A percentile compares a stretch with the other conserved stretches of the same genome.
These are phyloP conservation scores for Debaryomyces singareniensis DNA, from an alignment of 1,139 yeast genomes.

Conservation along the genomic window DNA sequence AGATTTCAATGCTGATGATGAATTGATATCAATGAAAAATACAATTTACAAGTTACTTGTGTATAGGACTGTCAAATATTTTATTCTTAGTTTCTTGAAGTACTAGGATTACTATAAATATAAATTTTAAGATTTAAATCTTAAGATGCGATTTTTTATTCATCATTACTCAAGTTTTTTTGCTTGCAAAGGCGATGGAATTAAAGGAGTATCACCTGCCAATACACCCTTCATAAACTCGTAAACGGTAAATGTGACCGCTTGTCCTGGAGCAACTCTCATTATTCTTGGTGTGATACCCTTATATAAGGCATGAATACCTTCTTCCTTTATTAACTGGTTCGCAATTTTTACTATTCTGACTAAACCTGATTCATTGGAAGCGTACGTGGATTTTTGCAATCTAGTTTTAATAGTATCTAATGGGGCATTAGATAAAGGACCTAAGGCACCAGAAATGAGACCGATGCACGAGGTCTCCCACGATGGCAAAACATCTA, in stretches of 20 bases:
- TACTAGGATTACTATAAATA: background rate
- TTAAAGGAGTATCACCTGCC: constrained; percentile 26
- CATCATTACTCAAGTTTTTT: constrained; percentile 1
- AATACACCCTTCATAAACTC: constrained; percentile 76
- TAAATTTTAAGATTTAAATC: background rate
- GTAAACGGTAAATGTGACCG: constrained; percentile 95
- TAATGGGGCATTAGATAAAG: constrained; percentile 94
- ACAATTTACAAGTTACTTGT: no score
- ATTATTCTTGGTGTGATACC: constrained; percentile 98
- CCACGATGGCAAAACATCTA: constrained; percentile 77
- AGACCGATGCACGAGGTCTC: constrained; percentile 91
- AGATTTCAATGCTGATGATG: no score
- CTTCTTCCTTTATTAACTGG: constrained; percentile 84
- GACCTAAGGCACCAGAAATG: constrained; percentile 94
- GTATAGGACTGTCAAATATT: no score
- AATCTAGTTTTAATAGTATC: constrained; percentile 96
- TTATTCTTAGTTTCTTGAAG: no score
- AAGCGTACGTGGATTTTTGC: constrained; percentile 78
- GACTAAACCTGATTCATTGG: constrained; percentile 65
- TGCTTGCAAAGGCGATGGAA: background rate
- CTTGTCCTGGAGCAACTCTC: constrained; percentile 99
- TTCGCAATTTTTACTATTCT: constrained; percentile 78
- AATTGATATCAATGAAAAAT: no score
- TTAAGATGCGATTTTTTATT: background rate
- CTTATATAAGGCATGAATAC: constrained; percentile 79